Conservation (phyloP, 345 rosid genomes). For the Eucalyptus cloeziana region DNA sequence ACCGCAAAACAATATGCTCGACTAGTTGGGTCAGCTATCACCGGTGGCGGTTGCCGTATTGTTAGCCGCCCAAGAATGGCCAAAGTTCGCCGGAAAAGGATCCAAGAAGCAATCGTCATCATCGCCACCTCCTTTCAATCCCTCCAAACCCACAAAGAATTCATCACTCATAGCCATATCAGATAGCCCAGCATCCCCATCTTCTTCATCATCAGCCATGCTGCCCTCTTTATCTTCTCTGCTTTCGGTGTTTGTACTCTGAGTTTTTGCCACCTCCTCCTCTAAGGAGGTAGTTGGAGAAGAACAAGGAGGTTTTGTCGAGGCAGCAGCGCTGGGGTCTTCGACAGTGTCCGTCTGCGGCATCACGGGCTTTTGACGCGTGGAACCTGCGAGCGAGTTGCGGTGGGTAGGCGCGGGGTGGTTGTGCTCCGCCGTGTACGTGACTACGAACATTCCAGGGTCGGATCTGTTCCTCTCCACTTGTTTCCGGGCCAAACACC, state of each 20-base stretch:
- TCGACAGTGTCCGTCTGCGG: slow-evolving; percentile 4
- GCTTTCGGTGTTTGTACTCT: slow-evolving; percentile 25
- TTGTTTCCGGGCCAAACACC: slow-evolving; percentile 95
- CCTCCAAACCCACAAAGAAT: slow-evolving; percentile 77
- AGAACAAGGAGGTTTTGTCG: slow-evolving; percentile 15
- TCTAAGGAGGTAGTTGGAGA: slow-evolving; percentile 50
- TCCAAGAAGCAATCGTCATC: slow-evolving; percentile 31
- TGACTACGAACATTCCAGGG: slow-evolving; percentile 79
- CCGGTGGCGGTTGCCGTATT: slow-evolving; percentile 34
- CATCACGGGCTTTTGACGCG: slow-evolving; percentile 55
- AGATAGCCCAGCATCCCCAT: slow-evolving; percentile 44
- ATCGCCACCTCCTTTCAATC: slow-evolving; percentile 26
- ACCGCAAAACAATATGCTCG: neutral
- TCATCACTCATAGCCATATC: slow-evolving; percentile 55
- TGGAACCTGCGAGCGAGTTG: slow-evolving; percentile 88
- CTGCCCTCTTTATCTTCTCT: slow-evolving; percentile 27
- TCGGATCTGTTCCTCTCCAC: slow-evolving; percentile 97
- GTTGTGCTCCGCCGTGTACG: slow-evolving; percentile 92
- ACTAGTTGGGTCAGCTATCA: slow-evolving; percentile 15
- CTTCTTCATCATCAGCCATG: slow-evolving; percentile 28
- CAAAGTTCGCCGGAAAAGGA: slow-evolving; percentile 39
- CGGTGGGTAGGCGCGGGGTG: slow-evolving; percentile 95
- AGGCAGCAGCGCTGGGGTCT: slow-evolving; percentile 9
- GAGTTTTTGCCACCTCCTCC: slow-evolving; percentile 30
- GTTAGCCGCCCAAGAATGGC: slow-evolving; percentile 35